Base-by-base conservation (phyloP, 768 basidiomycete genomes). In the Xerocomellus dryophilus region DNA sequence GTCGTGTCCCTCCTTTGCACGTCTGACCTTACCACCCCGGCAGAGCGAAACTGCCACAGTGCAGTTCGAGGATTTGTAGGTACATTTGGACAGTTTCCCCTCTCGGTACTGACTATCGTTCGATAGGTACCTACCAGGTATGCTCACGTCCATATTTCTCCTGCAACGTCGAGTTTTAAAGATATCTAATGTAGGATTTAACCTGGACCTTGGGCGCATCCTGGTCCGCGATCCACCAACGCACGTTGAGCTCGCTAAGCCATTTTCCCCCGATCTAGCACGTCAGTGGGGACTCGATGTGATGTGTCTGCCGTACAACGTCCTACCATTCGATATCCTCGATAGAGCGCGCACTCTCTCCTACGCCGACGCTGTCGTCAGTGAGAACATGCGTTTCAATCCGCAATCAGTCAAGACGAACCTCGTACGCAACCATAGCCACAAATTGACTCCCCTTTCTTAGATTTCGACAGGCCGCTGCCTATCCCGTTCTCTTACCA, bases 401-500 rank as follows among this genome's bases (percentile, higher is more conserved):
- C 80, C 80, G 0, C 65, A 71, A 14, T 75, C 79, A 9, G 57
- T 84, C 35, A 73, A 74, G 60, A 61, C 70, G 11, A 74, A 73
- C 39, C 61, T 84, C 58, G 84, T 84, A 54, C 50, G 77, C 58
- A 36, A 32, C 35, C 41, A 45, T 56, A 38, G 18, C 42, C 38
- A 17, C 12, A 12, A 42, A 34, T 29, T 20, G 64, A 32, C 44
- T 5, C 14, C 46, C 34, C 23, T 44, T 47, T 44, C 51, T 51
- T 31, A 61, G 40, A 34, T 48, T 49, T 54, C 25, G 38, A 50
- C 59, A 84, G 84, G 71, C 80, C 18, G 77, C 83, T 21, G 82
- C 79, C 35, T 84, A 81, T 57, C 85, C 85, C 4, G 71, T 87
- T 31, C 74, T 87, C 20, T 65, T 87, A n/a, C 85, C 85, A 5